A percentile compares a stretch with the other conserved stretches of the same genome.
phyloP scores from a whole-genome alignment of 164 flowering plant genomes.

The Nymphaea colorata region DNA sequence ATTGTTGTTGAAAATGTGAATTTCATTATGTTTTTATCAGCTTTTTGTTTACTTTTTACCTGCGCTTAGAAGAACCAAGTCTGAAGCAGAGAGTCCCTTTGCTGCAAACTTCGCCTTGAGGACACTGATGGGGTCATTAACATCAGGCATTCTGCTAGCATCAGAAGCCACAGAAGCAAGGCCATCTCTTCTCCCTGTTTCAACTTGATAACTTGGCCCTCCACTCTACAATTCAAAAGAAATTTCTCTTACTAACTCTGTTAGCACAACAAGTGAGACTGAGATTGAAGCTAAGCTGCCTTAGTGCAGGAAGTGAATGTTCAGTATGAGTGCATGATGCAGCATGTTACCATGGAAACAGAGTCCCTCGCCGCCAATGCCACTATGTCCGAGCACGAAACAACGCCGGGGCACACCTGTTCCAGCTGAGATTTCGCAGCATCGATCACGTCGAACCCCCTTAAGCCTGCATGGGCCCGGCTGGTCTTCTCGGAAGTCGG shows the following conservation, averaged over 20 bases:
- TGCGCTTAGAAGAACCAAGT: constrained; percentile 62
- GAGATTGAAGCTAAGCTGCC: too few relatives aligned
- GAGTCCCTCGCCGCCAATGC: constrained; percentile 55
- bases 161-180: constrained; percentile 26
- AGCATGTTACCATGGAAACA: constrained; percentile 22
- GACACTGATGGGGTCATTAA: constrained; percentile 32
- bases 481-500: constrained; percentile 34
- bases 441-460: constrained; percentile 40
- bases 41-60: neutral
- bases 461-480: constrained; percentile 49
- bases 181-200: constrained; percentile 73
- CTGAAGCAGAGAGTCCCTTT: constrained; percentile 50
- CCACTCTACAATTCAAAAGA: constrained; percentile 20
- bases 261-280: too few relatives aligned
- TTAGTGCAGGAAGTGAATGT: too few relatives aligned
- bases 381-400: constrained; percentile 53
- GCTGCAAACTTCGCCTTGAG: constrained; percentile 39
- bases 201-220: constrained; percentile 54
- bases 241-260: neutral
- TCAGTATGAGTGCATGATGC: too few relatives aligned
- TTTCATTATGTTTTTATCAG: too few relatives aligned
- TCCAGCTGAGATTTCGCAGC: constrained; percentile 37
- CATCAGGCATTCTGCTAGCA: constrained; percentile 64
- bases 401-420: constrained; percentile 28
- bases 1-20: too few relatives aligned